Conservation (phyloP, 2,329 filamentous ascomycete genomes). For the Fusarium concolor region DNA sequence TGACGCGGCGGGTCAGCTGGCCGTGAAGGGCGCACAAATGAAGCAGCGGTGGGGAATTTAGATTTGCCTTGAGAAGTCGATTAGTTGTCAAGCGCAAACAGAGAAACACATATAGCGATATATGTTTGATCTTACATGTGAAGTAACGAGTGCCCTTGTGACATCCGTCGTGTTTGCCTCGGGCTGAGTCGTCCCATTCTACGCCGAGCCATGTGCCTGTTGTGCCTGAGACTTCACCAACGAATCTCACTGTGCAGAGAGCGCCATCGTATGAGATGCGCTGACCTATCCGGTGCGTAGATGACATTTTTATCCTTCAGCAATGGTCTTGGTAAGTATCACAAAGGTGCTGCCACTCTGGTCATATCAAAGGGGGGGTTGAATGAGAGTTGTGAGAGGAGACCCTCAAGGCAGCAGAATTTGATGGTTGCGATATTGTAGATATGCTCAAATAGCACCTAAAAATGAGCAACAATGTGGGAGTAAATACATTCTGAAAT, state of each 20-base stretch:
- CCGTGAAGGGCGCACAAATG: conserved; percentile 85
- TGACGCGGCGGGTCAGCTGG: conserved; percentile 74
- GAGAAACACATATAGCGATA: background rate
- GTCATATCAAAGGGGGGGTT: background rate
- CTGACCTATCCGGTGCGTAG: conserved; percentile 69
- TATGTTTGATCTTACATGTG: conserved; percentile 67
- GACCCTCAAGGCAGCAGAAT: conserved; percentile 28
- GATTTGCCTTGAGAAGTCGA: conserved; percentile 62
- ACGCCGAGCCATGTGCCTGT: conserved; percentile 89
- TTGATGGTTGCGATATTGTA: conserved; percentile 8
- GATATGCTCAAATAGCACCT: background rate
- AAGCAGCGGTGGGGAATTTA: conserved; percentile 77
- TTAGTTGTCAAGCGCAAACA: background rate
- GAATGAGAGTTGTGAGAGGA: conserved; percentile 3
- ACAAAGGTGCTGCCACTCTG: background rate
- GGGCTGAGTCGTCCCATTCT: conserved; percentile 90
- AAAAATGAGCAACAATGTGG: background rate
- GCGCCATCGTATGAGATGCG: conserved; percentile 82
- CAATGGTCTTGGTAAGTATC: background rate
- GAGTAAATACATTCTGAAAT: too few relatives aligned
- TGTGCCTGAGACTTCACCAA: conserved; percentile 81
- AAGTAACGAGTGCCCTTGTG: conserved; percentile 86
- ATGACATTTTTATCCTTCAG: conserved; percentile 51
- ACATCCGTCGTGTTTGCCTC: conserved; percentile 92
- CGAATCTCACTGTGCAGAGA: conserved; percentile 86